Base-by-base conservation (phyloP, 1,139 yeast genomes). In the Pichia sp. region DNA sequence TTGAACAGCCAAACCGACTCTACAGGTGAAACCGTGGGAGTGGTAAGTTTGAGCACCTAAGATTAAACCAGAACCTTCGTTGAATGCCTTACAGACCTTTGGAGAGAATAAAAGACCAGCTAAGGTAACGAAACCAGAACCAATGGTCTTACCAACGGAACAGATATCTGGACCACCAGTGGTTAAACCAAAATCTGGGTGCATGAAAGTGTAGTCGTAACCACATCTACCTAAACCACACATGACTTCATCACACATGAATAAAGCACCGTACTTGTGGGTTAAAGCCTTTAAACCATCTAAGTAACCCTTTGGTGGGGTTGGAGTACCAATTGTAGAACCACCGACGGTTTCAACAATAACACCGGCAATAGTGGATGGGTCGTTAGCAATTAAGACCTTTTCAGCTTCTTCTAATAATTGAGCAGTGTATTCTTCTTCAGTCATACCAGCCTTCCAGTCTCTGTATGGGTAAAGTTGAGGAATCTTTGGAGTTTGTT, bases 181-280 rank as follows among this genome's bases (percentile, higher is more conserved):
- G 20, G 72, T 70, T n/a, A 60, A 51, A 39, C 64, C 63, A 30
- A 58, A 59, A 2, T 60, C 63, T 31, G 64, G 64, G 45, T 59
- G 56, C 61, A 56, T 53, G 44, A 42, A 60, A n/a, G 63, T 58
- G 51, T 46, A 58, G 19, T 60, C 58, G 42, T 59, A 59, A 48
- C 79, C 79, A 58, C 70, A 67, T 61, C 85, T 71, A 41, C 84
- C 85, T 45, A 81, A 71, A 44, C 85, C 85, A 62, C 84, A 79
- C 85, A 80, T 80, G 41, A 80, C 83, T 65, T 81, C 85, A 60
- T 81, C 85, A 50, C 79, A 66, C 67, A 76, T 72, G 62, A 81
- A 69, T 46, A 81, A 59, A 36, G 79, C 73, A 53, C 81, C 85
- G 54, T 80, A 78, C 62, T 80, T 81, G 66, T 75, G 73, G 59